Evolutionary conservation across 495 filamentous ascomycete species (phyloP).

Genomic region (Penicillium turbatum): DNA sequence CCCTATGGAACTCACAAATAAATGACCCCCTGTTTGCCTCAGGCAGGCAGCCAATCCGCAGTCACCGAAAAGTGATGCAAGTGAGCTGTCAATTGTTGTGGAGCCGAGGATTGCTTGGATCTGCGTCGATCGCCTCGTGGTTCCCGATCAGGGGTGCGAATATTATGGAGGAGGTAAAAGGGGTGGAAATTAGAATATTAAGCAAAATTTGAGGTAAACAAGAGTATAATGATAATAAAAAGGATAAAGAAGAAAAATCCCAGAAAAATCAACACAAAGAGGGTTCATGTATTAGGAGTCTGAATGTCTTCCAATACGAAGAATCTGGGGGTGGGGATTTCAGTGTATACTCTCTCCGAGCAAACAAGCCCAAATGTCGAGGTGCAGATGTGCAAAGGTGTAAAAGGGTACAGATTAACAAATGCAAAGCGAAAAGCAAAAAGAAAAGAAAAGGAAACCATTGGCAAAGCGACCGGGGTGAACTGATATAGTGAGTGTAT

Average conservation of each 20-base stretch:
- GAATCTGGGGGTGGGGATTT: not conserved
- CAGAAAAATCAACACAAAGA: not conserved
- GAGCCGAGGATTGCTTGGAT: slow-evolving; percentile 25
- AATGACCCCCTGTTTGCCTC: slow-evolving; percentile 27
- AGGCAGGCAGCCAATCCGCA: slow-evolving; percentile 34
- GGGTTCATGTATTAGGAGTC: not conserved
- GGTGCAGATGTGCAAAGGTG: not conserved
- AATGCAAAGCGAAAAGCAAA: slow-evolving; percentile 6
- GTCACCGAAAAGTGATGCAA: slow-evolving; percentile 29
- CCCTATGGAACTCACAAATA: slow-evolving; percentile 11
- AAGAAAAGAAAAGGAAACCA: slow-evolving; percentile 16
- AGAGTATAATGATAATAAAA: too few species aligned
- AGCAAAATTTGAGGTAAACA: not conserved
- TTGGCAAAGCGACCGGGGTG: slow-evolving; percentile 28
- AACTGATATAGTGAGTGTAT: slow-evolving; percentile 25
- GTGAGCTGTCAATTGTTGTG: slow-evolving; percentile 31
- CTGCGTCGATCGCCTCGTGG: slow-evolving; percentile 27
- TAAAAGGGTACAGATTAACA: not conserved
- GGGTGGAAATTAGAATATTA: not conserved
- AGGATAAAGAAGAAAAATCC: not conserved
- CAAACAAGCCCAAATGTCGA: slow-evolving; percentile 9
- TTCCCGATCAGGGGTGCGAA: slow-evolving; percentile 5
- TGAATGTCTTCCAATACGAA: not conserved
- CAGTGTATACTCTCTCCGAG: not conserved
- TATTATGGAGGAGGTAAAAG: not conserved